A percentile compares a stretch with the other conserved stretches of the same genome.
Evolutionary conservation across 495 filamentous ascomycete genomes (phyloP).

Genomic region (Cairneyella variabilis): DNA sequence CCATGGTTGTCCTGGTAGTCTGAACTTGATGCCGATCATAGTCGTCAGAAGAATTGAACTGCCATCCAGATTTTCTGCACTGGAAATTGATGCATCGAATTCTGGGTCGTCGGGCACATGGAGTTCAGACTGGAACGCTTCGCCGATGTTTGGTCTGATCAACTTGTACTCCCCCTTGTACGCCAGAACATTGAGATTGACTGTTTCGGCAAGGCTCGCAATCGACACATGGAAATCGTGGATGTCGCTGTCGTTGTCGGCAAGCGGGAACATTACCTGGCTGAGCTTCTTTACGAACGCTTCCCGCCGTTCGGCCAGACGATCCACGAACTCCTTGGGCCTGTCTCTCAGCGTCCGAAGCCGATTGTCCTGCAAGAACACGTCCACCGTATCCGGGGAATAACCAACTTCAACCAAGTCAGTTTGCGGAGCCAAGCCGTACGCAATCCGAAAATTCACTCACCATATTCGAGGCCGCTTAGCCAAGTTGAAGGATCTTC

Average conservation of each 20-base stretch:
- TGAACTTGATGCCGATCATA: neutral
- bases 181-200: neutral
- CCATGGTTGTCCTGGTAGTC: neutral
- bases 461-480: neutral
- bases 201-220: neutral
- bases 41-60: neutral
- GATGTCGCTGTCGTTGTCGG: neutral
- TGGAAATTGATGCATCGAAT: neutral
- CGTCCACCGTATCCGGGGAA: neutral
- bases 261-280: neutral
- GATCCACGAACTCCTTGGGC: neutral
- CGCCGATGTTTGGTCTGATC: neutral
- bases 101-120: neutral
- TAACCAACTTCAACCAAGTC: neutral
- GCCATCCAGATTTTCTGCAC: neutral
- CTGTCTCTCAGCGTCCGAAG: neutral
- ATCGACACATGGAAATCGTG: neutral
- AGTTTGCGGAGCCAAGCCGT: neutral
- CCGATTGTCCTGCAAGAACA: neutral
- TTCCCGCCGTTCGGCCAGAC: neutral
- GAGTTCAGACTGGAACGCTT: neutral
- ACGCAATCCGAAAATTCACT: neutral
- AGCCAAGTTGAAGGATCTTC: neutral
- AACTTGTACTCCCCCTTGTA: neutral
- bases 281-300: neutral